Conservation (phyloP, 1,139 yeast species). For the Hansenula lynferdii region DNA sequence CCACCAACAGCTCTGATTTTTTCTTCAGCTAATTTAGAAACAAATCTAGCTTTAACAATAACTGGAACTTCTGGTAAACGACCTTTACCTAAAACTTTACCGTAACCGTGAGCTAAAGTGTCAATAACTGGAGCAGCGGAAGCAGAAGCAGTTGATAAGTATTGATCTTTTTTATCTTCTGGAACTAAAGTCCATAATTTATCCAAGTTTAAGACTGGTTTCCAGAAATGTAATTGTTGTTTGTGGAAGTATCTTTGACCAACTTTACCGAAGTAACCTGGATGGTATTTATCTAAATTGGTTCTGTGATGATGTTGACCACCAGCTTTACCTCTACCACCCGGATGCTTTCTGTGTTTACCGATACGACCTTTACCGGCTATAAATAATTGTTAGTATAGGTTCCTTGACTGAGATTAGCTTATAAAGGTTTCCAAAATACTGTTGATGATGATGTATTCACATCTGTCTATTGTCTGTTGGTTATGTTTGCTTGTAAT, state of each 20-base stretch:
- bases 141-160: constrained; percentile 78
- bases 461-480: too few species aligned
- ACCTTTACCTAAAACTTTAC: constrained; percentile 99
- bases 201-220: constrained; percentile 97
- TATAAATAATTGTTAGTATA: constrained; percentile 29
- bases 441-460: too few species aligned
- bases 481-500: too few species aligned
- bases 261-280: constrained; percentile 99
- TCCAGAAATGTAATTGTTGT: constrained; percentile 96
- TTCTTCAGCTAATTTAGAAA: constrained; percentile 98
- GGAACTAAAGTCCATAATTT: constrained; percentile 98
- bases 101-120: constrained; percentile 99
- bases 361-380: constrained; percentile 99
- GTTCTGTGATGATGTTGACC: constrained; percentile 99
- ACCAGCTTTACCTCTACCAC: constrained; percentile 99
- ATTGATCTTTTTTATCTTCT: constrained; percentile 91
- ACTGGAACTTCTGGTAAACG: constrained; percentile 97
- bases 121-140: constrained; percentile 98
- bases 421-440: too few species aligned
- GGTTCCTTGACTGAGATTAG: too few species aligned
- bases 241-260: constrained; percentile 99
- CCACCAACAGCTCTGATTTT: constrained; percentile 99
- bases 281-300: constrained; percentile 99
- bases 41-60: constrained; percentile 99
- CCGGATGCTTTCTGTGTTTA: constrained; percentile 99